These are phyloP conservation scores for Choiromyces venosus DNA, from an alignment of 495 filamentous ascomycete genomes.

Conservation along the genomic window DNA sequence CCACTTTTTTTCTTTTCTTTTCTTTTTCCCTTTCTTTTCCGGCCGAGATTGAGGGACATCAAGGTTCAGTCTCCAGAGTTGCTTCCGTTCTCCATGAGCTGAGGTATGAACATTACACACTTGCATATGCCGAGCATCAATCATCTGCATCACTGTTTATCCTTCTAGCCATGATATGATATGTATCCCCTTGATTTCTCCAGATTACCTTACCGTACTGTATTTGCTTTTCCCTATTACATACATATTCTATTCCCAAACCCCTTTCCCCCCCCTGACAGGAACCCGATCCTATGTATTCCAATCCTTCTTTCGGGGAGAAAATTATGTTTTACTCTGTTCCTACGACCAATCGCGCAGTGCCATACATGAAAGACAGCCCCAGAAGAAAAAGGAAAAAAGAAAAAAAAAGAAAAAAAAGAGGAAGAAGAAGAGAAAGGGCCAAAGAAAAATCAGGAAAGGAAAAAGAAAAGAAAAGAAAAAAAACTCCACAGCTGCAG, in stretches of 20 bases:
- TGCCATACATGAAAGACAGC: background rate
- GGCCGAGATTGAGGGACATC: background rate
- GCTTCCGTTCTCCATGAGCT: background rate
- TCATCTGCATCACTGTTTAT: conserved; percentile 2
- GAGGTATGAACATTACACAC: background rate
- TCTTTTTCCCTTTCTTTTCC: background rate
- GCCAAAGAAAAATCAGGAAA: background rate
- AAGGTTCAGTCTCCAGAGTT: background rate
- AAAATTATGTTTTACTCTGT: background rate
- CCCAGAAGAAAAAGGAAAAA: background rate
- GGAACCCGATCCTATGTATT: background rate
- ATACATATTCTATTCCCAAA: background rate
- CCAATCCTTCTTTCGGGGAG: background rate
- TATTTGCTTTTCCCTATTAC: background rate
- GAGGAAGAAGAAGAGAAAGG: background rate
- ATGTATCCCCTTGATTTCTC: background rate
- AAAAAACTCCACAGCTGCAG: background rate
- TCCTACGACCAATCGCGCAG: conserved; percentile 1
- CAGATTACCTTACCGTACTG: background rate
- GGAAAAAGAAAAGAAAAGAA: background rate
- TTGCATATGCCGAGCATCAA: conserved; percentile 2
- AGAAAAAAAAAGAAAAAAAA: background rate
- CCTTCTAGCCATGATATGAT: background rate
- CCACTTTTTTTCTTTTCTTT: background rate
- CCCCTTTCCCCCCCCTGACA: background rate